phyloP scores from a whole-genome alignment of 176 grass and related monocot genomes.

The Microstegium vimineum region DNA sequence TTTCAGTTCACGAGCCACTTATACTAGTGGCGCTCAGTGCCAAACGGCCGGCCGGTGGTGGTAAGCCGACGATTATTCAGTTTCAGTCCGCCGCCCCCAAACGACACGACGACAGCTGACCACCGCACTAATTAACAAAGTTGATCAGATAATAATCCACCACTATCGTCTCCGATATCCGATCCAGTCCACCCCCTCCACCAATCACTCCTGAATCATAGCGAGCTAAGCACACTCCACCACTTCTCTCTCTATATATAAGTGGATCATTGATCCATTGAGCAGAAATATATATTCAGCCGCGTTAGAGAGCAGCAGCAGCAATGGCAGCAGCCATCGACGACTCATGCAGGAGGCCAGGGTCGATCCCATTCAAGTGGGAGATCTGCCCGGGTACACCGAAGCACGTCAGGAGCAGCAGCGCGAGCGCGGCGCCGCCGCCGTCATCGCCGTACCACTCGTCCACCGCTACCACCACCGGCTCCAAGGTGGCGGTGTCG shows the following conservation, averaged over 20 bases:
- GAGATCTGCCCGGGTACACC: slow-evolving; percentile 75
- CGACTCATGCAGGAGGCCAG: slow-evolving; percentile 69
- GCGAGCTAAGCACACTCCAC: neutral
- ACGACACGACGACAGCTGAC: neutral
- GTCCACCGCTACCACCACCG: too few relatives aligned
- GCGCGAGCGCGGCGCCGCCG: neutral
- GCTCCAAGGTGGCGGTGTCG: neutral
- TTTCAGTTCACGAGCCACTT: slow-evolving; percentile 9
- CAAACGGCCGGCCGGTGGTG: slow-evolving; percentile 38
- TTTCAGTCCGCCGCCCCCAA: neutral
- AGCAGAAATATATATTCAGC: neutral
- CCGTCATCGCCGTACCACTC: neutral
- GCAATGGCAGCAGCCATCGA: slow-evolving; percentile 25
- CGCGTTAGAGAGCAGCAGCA: neutral
- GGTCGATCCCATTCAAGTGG: slow-evolving; percentile 80
- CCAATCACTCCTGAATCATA: slow-evolving; percentile 58
- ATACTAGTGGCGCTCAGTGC: slow-evolving; percentile 19
- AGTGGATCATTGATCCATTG: neutral
- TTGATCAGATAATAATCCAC: neutral
- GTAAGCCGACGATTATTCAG: too few relatives aligned
- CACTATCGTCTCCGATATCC: neutral
- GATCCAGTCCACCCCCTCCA: slow-evolving; percentile 21
- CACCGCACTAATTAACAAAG: slow-evolving; percentile 2
- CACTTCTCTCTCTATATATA: neutral
- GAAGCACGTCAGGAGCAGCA: slow-evolving; percentile 43